A percentile compares a stretch with the other conserved stretches of the same genome.
These are phyloP conservation scores for Podaxis sp. DNA, from an alignment of 768 basidiomycete species.

Conservation along the genomic window DNA sequence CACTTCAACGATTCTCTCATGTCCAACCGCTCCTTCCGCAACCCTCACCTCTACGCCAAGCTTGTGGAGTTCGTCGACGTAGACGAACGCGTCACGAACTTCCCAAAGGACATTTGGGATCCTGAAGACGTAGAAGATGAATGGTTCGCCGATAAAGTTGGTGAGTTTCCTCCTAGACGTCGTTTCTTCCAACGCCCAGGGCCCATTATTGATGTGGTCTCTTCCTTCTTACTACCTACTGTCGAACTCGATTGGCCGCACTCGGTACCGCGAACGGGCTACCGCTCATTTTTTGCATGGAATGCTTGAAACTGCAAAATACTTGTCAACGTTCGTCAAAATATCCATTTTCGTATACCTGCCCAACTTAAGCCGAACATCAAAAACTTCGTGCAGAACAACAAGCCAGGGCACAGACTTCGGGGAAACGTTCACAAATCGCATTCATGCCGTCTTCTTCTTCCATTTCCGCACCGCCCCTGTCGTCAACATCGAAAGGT, in stretches of 20 bases:
- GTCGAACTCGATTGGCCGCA: neutral
- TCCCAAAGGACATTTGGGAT: slow-evolving; percentile 72
- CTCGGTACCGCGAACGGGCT: slow-evolving; percentile 1
- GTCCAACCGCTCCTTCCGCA: slow-evolving; percentile 89
- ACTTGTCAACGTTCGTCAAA: slow-evolving; percentile 14
- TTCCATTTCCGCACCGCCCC: neutral
- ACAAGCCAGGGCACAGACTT: slow-evolving; percentile 43
- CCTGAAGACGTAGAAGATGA: slow-evolving; percentile 56
- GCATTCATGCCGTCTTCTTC: slow-evolving; percentile 41
- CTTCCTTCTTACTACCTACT: slow-evolving; percentile 11
- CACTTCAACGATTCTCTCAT: slow-evolving; percentile 97
- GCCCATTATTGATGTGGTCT: slow-evolving; percentile 22
- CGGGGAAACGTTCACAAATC: slow-evolving; percentile 58
- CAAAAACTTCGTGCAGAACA: slow-evolving; percentile 66
- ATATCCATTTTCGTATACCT: slow-evolving; percentile 5
- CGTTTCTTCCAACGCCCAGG: neutral
- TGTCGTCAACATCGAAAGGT: neutral
- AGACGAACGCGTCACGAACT: slow-evolving; percentile 83
- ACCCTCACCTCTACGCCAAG: slow-evolving; percentile 93
- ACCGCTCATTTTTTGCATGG: slow-evolving; percentile 17
- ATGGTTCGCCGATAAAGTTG: slow-evolving; percentile 78
- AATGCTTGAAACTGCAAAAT: neutral
- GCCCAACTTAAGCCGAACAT: slow-evolving; percentile 41
- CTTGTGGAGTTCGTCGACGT: slow-evolving; percentile 93
- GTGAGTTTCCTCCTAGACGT: slow-evolving; percentile 39